These are phyloP conservation scores for Dactylellina cionopaga DNA, from an alignment of 2,329 filamentous ascomycete genomes.

Conservation along the genomic window DNA sequence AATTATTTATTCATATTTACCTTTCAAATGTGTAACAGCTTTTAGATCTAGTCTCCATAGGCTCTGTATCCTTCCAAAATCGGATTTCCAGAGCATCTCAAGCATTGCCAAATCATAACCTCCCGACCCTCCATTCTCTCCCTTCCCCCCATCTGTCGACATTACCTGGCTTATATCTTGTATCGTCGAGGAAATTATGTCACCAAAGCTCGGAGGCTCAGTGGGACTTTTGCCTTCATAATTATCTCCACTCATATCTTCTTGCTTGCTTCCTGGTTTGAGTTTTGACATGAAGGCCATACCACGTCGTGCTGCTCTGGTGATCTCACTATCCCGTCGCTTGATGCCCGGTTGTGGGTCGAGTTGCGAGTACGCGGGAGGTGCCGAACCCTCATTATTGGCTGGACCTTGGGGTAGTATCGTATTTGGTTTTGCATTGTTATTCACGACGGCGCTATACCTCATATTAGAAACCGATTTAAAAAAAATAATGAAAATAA, in stretches of 20 bases:
- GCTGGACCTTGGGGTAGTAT: no score
- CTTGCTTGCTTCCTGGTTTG: neutral
- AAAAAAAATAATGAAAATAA: neutral
- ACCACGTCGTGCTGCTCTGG: neutral
- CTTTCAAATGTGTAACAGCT: slow-evolving; percentile 11
- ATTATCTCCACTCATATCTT: neutral
- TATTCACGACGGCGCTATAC: neutral
- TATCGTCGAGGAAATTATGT: slow-evolving; percentile 10
- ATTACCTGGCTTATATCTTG: slow-evolving; percentile 11
- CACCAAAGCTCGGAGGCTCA: neutral
- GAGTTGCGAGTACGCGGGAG: neutral
- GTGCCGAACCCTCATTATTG: neutral
- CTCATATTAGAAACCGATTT: neutral
- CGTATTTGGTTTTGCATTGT: neutral
- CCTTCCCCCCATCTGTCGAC: neutral
- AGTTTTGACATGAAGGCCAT: slow-evolving; percentile 4
- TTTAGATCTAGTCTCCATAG: slow-evolving; percentile 2
- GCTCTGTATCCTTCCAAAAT: slow-evolving; percentile 9
- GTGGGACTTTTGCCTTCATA: neutral
- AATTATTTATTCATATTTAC: no score
- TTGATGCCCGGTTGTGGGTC: neutral
- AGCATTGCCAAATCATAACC: slow-evolving; percentile 6
- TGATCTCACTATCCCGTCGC: slow-evolving; percentile 11
- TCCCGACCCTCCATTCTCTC: no score
- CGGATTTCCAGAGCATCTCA: slow-evolving; percentile 18